These are phyloP conservation scores for Litsea cubeba DNA, from an alignment of 164 flowering plant species.

Conservation along the genomic window DNA sequence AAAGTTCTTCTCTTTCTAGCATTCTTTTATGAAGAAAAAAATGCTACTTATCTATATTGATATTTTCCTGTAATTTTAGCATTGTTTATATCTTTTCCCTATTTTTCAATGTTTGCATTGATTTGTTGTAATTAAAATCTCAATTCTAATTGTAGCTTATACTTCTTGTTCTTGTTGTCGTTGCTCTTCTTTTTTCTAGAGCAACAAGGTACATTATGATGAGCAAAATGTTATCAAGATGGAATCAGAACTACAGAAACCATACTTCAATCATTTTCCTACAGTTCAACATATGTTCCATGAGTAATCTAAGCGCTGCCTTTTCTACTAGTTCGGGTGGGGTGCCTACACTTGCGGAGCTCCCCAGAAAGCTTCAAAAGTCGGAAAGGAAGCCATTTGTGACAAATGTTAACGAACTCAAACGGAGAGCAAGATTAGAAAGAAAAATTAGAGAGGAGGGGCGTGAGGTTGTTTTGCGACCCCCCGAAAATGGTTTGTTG, in stretches of 20 bases:
- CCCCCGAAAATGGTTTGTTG: slow-evolving; percentile 66
- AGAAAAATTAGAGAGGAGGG: slow-evolving; percentile 31
- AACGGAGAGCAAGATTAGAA: slow-evolving; percentile 44
- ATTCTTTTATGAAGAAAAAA: too few relatives aligned
- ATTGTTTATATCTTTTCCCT: neutral
- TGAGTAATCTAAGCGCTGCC: neutral
- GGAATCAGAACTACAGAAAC: slow-evolving; percentile 1
- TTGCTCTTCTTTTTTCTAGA: neutral
- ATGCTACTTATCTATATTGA: too few relatives aligned
- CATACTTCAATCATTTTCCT: neutral
- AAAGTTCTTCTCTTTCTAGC: too few relatives aligned
- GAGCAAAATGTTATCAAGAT: slow-evolving; percentile 13
- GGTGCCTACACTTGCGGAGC: slow-evolving; percentile 15
- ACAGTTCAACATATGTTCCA: neutral
- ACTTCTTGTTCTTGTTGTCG: neutral
- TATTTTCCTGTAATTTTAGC: neutral
- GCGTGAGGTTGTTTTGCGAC: slow-evolving; percentile 26
- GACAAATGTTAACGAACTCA: slow-evolving; percentile 40
- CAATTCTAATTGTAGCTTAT: too few relatives aligned
- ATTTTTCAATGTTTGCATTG: neutral
- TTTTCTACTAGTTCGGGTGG: slow-evolving; percentile 20
- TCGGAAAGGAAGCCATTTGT: slow-evolving; percentile 53
- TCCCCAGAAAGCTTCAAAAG: slow-evolving; percentile 37
- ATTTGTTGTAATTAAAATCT: too few relatives aligned
- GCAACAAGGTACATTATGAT: neutral